Evolutionary conservation across 179 eudicot genomes (phyloP).

Genomic region (Heliamphora pulchella): DNA sequence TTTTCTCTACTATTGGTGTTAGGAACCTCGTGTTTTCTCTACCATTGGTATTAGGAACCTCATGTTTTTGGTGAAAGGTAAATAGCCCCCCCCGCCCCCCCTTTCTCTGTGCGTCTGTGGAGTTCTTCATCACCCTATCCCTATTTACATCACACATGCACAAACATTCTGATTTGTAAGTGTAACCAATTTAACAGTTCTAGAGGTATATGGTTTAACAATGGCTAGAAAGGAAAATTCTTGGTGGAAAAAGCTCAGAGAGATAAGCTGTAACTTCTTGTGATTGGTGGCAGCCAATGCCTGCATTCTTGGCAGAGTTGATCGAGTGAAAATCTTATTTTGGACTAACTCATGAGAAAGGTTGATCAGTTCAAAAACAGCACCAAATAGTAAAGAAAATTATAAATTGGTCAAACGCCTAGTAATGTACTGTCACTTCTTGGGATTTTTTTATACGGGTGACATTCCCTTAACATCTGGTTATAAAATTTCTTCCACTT

Average conservation of each 20-base stretch:
- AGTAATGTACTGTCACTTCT: background rate
- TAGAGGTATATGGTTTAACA: background rate
- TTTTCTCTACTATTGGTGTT: too few relatives aligned
- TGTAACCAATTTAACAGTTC: background rate
- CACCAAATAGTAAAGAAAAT: background rate
- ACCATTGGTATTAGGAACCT: too few relatives aligned
- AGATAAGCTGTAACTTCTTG: background rate
- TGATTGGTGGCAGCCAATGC: background rate
- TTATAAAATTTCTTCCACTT: too few relatives aligned
- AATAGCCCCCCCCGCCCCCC: too few relatives aligned
- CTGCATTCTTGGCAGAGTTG: background rate
- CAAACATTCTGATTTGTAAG: background rate
- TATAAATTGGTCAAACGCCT: background rate
- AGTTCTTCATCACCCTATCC: background rate
- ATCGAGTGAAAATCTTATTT: background rate
- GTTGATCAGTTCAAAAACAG: background rate
- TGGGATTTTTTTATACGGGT: too few relatives aligned
- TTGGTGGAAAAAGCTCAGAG: background rate
- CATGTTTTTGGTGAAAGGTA: too few relatives aligned
- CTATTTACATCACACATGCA: background rate
- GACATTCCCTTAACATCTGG: too few relatives aligned
- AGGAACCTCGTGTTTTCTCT: too few relatives aligned
- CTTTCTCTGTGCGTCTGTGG: background rate
- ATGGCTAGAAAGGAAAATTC: background rate
- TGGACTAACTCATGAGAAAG: background rate